Evolutionary conservation across 129 eudicot species (phyloP), one percentile per base, ranked within the genome.

Genomic region (sunflower (Helianthus annuus)): DNA sequence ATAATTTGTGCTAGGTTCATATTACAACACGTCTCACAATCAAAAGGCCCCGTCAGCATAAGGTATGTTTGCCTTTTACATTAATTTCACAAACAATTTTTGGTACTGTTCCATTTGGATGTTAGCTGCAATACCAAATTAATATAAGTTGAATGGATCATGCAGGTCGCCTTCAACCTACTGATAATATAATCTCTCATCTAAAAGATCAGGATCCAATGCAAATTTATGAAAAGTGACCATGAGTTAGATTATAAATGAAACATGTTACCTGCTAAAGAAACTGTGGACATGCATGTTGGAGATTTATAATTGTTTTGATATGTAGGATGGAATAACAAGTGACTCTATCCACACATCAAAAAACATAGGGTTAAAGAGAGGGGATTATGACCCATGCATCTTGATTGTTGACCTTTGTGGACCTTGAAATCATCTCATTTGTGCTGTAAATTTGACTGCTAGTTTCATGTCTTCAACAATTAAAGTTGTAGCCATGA

Each of bases 381-480:
- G 36, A 42, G 34, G n/a, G 57, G 63, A 32, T 13, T 9, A 27
- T 24, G 34, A 62, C 58, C 71, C 76, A 56, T 42, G 64, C 53
- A 45, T 53, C 48, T 27, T 62, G 40, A 65, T 65, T 49, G 14
- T 65, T 75, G 66, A 64, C 65, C 57, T 38, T 53, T 75, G 72
- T 74, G 65, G 79, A 75, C 72, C 64, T 59, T 59, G 42, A 59
- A 29, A 13, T 4, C 3, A 29, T 27, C 40, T 29, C 46, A 45
- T 53, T 42, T 69, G 56, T 79, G 79, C 71, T 69, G 83, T 80
- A 62, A 53, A 14, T 68, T 68, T 61, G 72, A 80, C 76, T 68
- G 68, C 53, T 80, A 74, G 80, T 74, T 70, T 61, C 67, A 74
- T 80, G 80, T 80, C 80, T 61, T 68, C 7, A 61, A 74, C 38